A percentile compares a stretch with the other conserved stretches of the same genome.
These are phyloP conservation scores for Malassezia dermatis DNA, from an alignment of 1,284 basidiomycete species.

Conservation along the genomic window DNA sequence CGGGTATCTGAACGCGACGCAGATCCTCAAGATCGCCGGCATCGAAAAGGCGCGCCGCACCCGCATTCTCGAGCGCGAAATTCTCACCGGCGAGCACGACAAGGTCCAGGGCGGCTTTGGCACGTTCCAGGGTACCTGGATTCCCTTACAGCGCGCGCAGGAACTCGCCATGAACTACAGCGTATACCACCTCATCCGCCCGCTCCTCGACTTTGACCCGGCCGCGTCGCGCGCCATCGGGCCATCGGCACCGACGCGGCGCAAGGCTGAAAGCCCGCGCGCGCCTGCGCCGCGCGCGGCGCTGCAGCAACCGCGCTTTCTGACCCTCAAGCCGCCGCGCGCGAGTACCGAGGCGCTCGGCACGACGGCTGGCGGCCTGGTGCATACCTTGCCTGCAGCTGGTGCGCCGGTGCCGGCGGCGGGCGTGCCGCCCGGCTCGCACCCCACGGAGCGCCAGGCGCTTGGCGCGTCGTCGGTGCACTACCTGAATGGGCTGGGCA, in stretches of 20 bases:
- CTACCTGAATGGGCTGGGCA: conserved; percentile 39
- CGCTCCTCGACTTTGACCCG: conserved; percentile 44
- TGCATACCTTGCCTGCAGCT: conserved; percentile 13
- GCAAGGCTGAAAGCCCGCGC: conserved; percentile 25
- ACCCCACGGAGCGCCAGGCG: conserved; percentile 24
- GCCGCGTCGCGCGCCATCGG: conserved; percentile 31
- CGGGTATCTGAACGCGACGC: conserved; percentile 87
- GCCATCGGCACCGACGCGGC: conserved; percentile 24
- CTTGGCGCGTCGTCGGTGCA: conserved; percentile 37
- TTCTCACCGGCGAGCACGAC: conserved; percentile 88
- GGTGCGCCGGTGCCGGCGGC: conserved; percentile 1
- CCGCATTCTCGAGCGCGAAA: conserved; percentile 96
- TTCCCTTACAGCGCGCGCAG: conserved; percentile 41
- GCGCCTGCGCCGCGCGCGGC: neutral
- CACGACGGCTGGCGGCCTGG: conserved; percentile 23
- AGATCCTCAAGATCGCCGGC: conserved; percentile 96
- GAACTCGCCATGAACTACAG: conserved; percentile 42
- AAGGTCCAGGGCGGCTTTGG: conserved; percentile 99
- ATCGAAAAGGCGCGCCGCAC: conserved; percentile 92
- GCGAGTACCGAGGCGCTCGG: conserved; percentile 23
- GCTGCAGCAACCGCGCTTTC: conserved; percentile 24
- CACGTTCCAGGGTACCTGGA: conserved; percentile 98
- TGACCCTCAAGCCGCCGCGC: conserved; percentile 31
- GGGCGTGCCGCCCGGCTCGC: conserved; percentile 36
- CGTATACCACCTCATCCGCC: conserved; percentile 43